Percentiles rank a stretch among this genome's conserved stretches.
Evolutionary conservation across 805 yeast genomes (phyloP).

Genomic region (Cyberlindnera subsufficiens): DNA sequence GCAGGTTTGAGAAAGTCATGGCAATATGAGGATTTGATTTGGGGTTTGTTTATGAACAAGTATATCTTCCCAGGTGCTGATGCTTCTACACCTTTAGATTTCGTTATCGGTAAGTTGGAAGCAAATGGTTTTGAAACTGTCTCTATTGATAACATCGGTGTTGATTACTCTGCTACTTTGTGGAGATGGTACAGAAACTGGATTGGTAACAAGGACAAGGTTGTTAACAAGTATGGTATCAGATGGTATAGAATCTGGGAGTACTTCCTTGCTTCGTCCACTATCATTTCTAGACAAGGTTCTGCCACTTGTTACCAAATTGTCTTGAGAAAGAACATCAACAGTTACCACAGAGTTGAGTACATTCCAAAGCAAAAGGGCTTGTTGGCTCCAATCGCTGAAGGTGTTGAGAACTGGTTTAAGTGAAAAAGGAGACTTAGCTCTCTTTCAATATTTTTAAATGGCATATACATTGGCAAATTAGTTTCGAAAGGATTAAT

Average conservation of each 20-base stretch:
- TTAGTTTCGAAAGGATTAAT: not conserved
- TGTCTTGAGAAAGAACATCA: constrained; percentile 83
- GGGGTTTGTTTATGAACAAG: constrained; percentile 97
- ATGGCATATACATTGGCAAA: not conserved
- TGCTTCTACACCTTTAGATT: constrained; percentile 89
- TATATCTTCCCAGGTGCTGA: constrained; percentile 97
- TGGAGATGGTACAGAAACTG: constrained; percentile 96
- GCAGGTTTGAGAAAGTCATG: constrained; percentile 88
- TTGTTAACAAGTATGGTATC: constrained; percentile 72
- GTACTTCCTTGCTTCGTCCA: constrained; percentile 76
- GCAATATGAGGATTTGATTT: constrained; percentile 90
- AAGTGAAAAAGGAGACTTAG: constrained; percentile 23
- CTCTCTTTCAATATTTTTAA: not conserved
- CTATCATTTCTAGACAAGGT: constrained; percentile 87
- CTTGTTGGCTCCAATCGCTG: constrained; percentile 49
- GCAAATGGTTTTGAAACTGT: constrained; percentile 83
- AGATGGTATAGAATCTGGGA: constrained; percentile 95
- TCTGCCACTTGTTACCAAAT: constrained; percentile 90
- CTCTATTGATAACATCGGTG: constrained; percentile 83
- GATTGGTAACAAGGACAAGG: constrained; percentile 76
- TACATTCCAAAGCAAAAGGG: constrained; percentile 78
- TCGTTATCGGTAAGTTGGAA: constrained; percentile 72
- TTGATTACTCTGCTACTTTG: constrained; percentile 84
- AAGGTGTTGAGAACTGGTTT: constrained; percentile 51
- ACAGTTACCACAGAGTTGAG: constrained; percentile 77